Base-by-base conservation (phyloP, 2,329 filamentous ascomycete genomes). In the Colletotrichum acutatum region DNA sequence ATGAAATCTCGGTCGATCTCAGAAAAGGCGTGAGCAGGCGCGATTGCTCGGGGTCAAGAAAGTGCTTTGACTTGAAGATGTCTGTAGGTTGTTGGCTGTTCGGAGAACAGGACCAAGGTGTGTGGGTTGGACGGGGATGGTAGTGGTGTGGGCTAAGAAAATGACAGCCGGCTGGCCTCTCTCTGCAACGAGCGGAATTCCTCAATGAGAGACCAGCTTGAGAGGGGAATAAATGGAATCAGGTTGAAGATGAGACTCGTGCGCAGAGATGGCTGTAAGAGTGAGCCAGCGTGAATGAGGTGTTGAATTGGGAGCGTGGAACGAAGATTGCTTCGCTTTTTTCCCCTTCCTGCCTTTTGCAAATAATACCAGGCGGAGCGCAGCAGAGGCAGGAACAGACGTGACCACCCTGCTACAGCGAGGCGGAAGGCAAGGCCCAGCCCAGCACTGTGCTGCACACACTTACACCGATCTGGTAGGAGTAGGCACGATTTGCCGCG, bases 391-490 rank as follows among this genome's bases (percentile, higher is more conserved):
- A 71, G 66, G 66, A 71, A 66, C 70, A 66, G 66, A 73, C 71
- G 71, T 73, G 66, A 73, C 71, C 66, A 73, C 71, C 71, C 71
- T 73, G 66, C 71, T 66, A 70, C 66, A 70, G 61, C 71, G 66
- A 73, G 71, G 71, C 71, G 66, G 71, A 73, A 73, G 71, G 71
- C 71, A 73, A 73, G 66, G 66, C 71, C 71, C 71, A 73, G 71
- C 71, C 71, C 67, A 72, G 70, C 67, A 71, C 52, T 67, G 68
- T 71, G 57, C 68, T 71, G 63, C 64, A 68, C 57, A 71, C 71
- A 72, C 71, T 72, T 80, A 80, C 77, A 74, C 79, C 76, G n/a
- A 71, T 80, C 79, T 73, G 67, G 78, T 76, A 69, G 63, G 74
- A 72, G 62, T 70, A 73, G 71, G 69, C 61, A 66, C 58, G 42